phyloP scores from a whole-genome alignment of 352 stramenopile genomes.

The Phytophthora sp. region DNA sequence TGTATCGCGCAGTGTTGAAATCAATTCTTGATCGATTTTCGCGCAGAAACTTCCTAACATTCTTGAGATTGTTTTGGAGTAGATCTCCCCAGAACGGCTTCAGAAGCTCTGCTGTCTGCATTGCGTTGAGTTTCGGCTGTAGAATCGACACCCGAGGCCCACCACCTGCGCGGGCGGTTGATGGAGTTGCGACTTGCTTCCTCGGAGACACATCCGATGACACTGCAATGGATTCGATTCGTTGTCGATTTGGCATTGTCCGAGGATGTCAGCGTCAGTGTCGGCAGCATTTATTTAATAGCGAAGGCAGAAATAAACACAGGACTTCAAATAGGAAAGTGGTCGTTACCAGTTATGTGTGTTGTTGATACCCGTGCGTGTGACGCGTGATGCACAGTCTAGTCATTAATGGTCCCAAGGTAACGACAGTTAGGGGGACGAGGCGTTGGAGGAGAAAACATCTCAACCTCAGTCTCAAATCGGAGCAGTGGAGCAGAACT shows the following conservation, averaged over 20 bases:
- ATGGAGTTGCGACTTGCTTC: not conserved
- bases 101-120: slow-evolving; percentile 48
- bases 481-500: no score
- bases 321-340: no score
- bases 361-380: no score
- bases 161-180: not conserved
- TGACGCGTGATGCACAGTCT: no score
- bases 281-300: no score
- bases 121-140: slow-evolving; percentile 39
- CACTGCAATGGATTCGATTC: not conserved
- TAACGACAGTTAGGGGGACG: no score
- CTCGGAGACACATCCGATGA: slow-evolving; percentile 1
- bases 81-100: slow-evolving; percentile 61
- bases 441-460: no score
- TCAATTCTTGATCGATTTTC: slow-evolving; percentile 47
- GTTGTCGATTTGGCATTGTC: slow-evolving; percentile 17
- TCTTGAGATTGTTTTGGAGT: slow-evolving; percentile 55
- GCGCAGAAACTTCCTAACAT: slow-evolving; percentile 43
- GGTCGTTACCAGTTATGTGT: no score
- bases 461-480: no score
- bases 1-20: slow-evolving; percentile 46
- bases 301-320: no score
- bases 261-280: no score
- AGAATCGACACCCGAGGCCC: not conserved
- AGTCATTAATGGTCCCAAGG: no score